Evolutionary conservation across 1,284 basidiomycete genomes (phyloP), one percentile per base, ranked within the genome.

Genomic region (Coriolopsis trogii): DNA sequence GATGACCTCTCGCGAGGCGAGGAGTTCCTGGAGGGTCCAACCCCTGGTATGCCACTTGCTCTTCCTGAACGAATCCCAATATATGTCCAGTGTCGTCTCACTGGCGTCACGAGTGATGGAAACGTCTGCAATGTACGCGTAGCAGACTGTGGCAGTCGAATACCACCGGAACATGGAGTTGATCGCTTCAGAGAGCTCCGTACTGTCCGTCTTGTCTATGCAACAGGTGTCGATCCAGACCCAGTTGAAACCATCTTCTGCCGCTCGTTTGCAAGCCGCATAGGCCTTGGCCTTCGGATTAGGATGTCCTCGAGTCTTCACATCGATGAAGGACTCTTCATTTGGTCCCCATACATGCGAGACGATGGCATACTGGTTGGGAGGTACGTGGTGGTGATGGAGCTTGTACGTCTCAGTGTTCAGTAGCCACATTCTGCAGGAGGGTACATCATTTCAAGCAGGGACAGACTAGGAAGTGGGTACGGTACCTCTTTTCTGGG

Each of bases 161-260:
- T 41, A 48, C 46, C 38, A 48, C 15, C 25, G 21, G 39, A 23
- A 48, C 46, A 48, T 48, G 5, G 46, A 48, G 38, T 48, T 48
- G 38, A 48, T 48, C 4, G 46, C 46, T 15, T 48, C 46, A 12
- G 16, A n/a, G 3, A 48, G 30, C 25, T 48, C 46, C 4, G 46
- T 23, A 15, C 46, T 41, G 15, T 38, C 41, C 21, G 46, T 24
- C 44, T 46, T 46, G 36, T 46, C 44, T 31, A 46, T 46, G 23
- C 44, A 46, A 9, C 31, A 36, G 9, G 44, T 24, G 26, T 46
- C 44, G 23, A 36, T 28, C 44, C 44, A 46, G 31, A 46, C 15
- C 18, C 10, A 16, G 23, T 8, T 8, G 3, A 26, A n/a, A 10
- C 44, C 44, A 18, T 46, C 44, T 4, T 9, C n/a, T 10, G 12